Conservation (phyloP, 2,329 filamentous ascomycete genomes). For the Colletotrichum echinochloae region DNA sequence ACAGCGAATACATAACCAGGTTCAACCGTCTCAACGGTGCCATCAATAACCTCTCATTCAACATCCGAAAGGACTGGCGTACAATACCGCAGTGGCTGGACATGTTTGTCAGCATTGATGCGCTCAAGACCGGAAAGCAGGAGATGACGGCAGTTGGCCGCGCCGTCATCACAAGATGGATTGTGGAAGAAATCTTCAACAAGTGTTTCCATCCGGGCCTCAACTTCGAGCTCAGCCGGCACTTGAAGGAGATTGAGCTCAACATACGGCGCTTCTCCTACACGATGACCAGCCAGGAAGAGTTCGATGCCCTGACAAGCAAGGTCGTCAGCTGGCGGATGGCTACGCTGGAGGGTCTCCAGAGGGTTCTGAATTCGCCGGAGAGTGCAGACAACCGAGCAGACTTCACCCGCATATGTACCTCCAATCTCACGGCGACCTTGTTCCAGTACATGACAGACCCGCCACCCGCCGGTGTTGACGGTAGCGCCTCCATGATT, state of each 20-base stretch:
- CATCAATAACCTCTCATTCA: conserved; percentile 94
- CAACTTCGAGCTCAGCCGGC: conserved; percentile 78
- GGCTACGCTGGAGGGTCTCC: conserved; percentile 91
- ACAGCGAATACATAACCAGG: conserved; percentile 90
- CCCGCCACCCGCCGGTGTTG: conserved; percentile 83
- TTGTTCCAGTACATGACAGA: conserved; percentile 81
- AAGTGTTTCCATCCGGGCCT: conserved; percentile 92
- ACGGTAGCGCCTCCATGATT: conserved; percentile 91
- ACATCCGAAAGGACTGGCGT: conserved; percentile 95
- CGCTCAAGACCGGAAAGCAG: conserved; percentile 87
- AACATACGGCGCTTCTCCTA: conserved; percentile 86
- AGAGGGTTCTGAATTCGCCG: conserved; percentile 74
- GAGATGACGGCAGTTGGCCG: conserved; percentile 98
- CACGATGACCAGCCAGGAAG: conserved; percentile 81
- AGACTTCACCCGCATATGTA: conserved; percentile 77
- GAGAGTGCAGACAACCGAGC: conserved; percentile 75
- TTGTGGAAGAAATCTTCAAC: conserved; percentile 91
- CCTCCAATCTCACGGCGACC: conserved; percentile 74
- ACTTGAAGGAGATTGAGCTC: conserved; percentile 87
- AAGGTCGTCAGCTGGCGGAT: conserved; percentile 95
- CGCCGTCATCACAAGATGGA: conserved; percentile 88
- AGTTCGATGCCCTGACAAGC: conserved; percentile 86
- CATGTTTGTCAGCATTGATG: conserved; percentile 84
- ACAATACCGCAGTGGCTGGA: conserved; percentile 84
- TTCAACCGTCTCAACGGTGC: conserved; percentile 94